phyloP scores from a whole-genome alignment of 140 eudicot genomes.

The Erigeron philadelphicus region DNA sequence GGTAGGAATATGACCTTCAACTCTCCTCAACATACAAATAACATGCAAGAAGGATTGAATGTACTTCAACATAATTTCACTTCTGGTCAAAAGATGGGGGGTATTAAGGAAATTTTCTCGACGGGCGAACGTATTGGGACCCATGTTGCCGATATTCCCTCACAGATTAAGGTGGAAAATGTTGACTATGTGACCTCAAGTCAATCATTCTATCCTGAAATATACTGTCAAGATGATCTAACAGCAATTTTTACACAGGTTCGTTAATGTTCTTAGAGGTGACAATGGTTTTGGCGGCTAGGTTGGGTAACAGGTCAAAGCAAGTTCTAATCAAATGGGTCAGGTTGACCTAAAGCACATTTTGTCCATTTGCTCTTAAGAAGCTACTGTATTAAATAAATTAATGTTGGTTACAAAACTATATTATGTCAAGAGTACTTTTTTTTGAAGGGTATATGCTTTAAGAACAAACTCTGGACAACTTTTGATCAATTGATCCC shows the following conservation, averaged over 20 bases:
- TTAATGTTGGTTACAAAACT: too few species aligned
- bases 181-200: constrained; percentile 34
- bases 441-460: not conserved
- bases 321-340: not conserved
- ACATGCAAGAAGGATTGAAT: constrained; percentile 38
- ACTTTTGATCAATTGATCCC: not conserved
- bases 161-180: constrained; percentile 21
- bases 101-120: constrained; percentile 32
- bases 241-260: constrained; percentile 66
- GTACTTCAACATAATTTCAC: constrained; percentile 38
- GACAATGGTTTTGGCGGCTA: not conserved
- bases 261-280: constrained; percentile 3
- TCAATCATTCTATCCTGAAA: constrained; percentile 31
- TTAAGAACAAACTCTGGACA: not conserved
- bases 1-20: constrained; percentile 38
- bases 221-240: constrained; percentile 60
- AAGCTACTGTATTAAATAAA: too few species aligned
- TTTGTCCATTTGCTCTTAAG: too few species aligned
- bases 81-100: constrained; percentile 30
- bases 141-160: constrained; percentile 8
- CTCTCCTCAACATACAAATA: constrained; percentile 28
- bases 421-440: not conserved
- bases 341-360: too few species aligned
- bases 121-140: constrained; percentile 33
- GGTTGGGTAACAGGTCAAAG: not conserved